Base-by-base conservation (phyloP, 1,284 basidiomycete genomes). In the Ustilago curta region DNA sequence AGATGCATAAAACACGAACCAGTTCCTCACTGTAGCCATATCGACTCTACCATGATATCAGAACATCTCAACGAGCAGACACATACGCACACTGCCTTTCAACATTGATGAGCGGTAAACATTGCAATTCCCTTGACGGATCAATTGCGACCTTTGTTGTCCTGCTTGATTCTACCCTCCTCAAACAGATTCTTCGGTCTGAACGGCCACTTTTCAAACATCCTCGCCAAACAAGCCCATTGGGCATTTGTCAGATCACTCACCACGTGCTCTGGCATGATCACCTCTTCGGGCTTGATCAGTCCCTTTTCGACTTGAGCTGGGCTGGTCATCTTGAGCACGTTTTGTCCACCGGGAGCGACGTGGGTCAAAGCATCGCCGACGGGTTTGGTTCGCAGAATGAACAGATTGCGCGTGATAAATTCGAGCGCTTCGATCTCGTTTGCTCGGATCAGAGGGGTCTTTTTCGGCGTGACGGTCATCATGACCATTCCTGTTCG, bases 171-270 rank as follows among this genome's bases (percentile, higher is more conserved):
- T n/a, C 77, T 65, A 6, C 77, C 78, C 47, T 76, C 76, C 40
- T 78, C 79, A 18, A 81, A 76, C 51, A 78, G 54, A 31, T 73
- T 67, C 45, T 57, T 42, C 4, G 83, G 83, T 8, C 81, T 64
- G 74, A 84, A 84, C 4, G 83, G 83, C 83, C 83, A 84, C 49
- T 70, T 68, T 19, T 84, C 79, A 71, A 83, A 84, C 56, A 75
- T 80, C 35, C 67, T 56, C 2, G 81, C 78, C 44, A 84, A 63
- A 18, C 64, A 61, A 7, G 76, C 79, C 79, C 79, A 82, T 55
- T 84, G 81, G 18, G 61, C 64, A 35, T 79, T 78, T 29, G 77
- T 82, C 45, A 84, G 69, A 21, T 72, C 55, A 19, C 54, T 31
- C 23, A 84, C 80, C 14, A 63, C 57, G 31, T 70, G 67, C 16